phyloP scores from a whole-genome alignment of 805 yeast species.

The Candida pini region DNA sequence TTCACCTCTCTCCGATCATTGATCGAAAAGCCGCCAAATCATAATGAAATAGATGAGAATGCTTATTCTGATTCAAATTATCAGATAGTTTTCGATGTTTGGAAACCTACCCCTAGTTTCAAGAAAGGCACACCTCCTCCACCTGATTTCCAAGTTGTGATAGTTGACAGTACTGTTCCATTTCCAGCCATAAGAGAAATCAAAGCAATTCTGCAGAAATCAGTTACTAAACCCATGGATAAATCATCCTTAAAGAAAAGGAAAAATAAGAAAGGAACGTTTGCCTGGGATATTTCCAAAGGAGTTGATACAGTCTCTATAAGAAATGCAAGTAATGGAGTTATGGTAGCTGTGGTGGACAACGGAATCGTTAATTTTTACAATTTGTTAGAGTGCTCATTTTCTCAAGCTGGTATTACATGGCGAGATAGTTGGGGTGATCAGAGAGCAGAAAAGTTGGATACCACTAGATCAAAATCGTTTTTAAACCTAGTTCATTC shows the following conservation, averaged over 20 bases:
- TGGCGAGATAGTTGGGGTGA: conserved; percentile 24
- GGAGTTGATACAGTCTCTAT: conserved; percentile 9
- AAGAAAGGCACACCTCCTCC: conserved; percentile 61
- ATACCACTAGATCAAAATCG: too few species aligned
- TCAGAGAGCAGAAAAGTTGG: too few species aligned
- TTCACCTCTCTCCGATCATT: conserved; percentile 13
- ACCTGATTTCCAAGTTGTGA: conserved; percentile 72
- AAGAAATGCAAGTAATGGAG: conserved; percentile 17
- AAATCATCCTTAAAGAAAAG: not conserved
- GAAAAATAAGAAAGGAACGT: not conserved
- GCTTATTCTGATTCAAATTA: conserved; percentile 19
- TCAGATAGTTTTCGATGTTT: conserved; percentile 54
- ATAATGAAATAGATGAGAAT: conserved; percentile 3
- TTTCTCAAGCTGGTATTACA: conserved; percentile 25
- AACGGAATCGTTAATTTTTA: conserved; percentile 69
- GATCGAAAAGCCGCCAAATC: not conserved
- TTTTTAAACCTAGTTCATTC: too few species aligned
- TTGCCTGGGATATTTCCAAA: conserved; percentile 9
- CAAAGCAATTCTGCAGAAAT: conserved; percentile 28
- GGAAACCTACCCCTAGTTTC: conserved; percentile 77
- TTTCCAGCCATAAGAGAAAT: conserved; percentile 46
- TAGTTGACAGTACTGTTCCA: conserved; percentile 41
- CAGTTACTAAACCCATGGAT: conserved; percentile 14
- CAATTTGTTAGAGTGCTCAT: conserved; percentile 45
- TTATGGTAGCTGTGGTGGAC: conserved; percentile 68